Percentiles rank a stretch among this genome's conserved stretches.
phyloP scores from a whole-genome alignment of 495 filamentous ascomycete species.

The Penicillium chermesinum region DNA sequence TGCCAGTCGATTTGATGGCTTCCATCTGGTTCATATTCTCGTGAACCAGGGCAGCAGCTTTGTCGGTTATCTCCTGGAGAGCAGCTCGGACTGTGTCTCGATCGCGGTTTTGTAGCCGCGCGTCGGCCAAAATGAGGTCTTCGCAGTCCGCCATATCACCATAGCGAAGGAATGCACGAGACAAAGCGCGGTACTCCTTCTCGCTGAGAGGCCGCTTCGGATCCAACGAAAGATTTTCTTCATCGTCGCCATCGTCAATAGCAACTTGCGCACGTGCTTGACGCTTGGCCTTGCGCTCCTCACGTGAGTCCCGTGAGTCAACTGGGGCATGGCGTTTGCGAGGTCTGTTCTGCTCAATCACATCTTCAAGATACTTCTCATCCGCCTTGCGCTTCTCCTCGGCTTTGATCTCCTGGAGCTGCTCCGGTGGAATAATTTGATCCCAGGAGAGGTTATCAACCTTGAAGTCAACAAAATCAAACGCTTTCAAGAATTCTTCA shows the following conservation, averaged over 20 bases:
- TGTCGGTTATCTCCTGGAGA: conserved; percentile 66
- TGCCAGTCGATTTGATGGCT: conserved; percentile 57
- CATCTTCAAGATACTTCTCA: conserved; percentile 72
- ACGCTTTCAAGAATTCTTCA: conserved; percentile 86
- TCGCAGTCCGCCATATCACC: conserved; percentile 81
- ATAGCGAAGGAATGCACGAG: conserved; percentile 79
- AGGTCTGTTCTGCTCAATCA: conserved; percentile 81
- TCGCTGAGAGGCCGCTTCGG: conserved; percentile 81
- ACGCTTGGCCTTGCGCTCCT: conserved; percentile 90
- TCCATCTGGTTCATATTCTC: conserved; percentile 60
- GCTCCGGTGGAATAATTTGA: conserved; percentile 92
- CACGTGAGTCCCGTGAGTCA: conserved; percentile 67
- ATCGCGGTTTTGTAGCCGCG: conserved; percentile 75
- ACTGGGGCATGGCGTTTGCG: conserved; percentile 71
- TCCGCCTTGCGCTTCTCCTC: conserved; percentile 81
- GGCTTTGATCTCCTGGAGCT: conserved; percentile 80
- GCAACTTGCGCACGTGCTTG: conserved; percentile 70
- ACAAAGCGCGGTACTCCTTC: conserved; percentile 87
- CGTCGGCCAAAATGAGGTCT: conserved; percentile 79
- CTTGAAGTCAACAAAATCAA: conserved; percentile 89
- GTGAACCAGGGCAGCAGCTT: conserved; percentile 60
- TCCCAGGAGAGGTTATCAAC: conserved; percentile 93
- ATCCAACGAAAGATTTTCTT: conserved; percentile 59
- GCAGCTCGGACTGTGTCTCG: conserved; percentile 65
- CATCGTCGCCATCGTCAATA: conserved; percentile 55